Percentiles rank a stretch among this genome's conserved stretches.
Evolutionary conservation across 2,329 filamentous ascomycete species (phyloP).

Genomic region (Bipolaris victoriae): DNA sequence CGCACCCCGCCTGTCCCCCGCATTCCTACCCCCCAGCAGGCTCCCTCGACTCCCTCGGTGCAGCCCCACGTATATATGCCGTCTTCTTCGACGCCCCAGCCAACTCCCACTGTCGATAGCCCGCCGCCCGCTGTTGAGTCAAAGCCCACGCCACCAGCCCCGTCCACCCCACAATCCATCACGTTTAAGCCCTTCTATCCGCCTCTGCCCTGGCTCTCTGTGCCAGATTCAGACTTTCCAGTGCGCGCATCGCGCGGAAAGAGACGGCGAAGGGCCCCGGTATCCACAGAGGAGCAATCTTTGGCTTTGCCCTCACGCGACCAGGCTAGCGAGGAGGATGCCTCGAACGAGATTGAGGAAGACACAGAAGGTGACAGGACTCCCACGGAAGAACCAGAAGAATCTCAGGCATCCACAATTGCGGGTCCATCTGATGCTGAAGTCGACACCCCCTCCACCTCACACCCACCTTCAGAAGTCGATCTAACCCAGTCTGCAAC

Average conservation of each 20-base stretch:
- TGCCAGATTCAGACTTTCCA: conserved; percentile 61
- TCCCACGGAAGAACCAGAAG: conserved; percentile 48
- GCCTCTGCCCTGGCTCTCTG: conserved; percentile 66
- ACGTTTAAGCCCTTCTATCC: conserved; percentile 57
- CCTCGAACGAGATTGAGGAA: conserved; percentile 19
- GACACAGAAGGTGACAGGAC: conserved; percentile 40
- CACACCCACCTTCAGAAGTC: conserved; percentile 63
- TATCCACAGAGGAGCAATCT: conserved; percentile 46
- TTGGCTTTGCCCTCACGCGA: conserved; percentile 62
- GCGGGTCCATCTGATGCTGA: conserved; percentile 55
- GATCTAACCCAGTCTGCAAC: conserved; percentile 63
- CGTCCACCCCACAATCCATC: conserved; percentile 31
- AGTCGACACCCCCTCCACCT: conserved; percentile 63
- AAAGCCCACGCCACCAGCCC: conserved; percentile 21
- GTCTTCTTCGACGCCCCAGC: conserved; percentile 43
- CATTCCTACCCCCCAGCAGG: conserved; percentile 39
- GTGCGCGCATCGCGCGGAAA: conserved; percentile 54
- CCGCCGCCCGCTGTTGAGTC: conserved; percentile 29
- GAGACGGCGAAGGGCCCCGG: conserved; percentile 53
- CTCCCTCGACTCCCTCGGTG: conserved; percentile 45
- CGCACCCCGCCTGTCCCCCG: conserved; percentile 43
- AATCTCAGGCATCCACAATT: conserved; percentile 54
- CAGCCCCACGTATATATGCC: conserved; percentile 43
- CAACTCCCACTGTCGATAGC: conserved; percentile 38
- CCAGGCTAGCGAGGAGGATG: conserved; percentile 29